Base-by-base conservation (phyloP, 805 yeast species). In the Zygoascus biomembranicola region DNA sequence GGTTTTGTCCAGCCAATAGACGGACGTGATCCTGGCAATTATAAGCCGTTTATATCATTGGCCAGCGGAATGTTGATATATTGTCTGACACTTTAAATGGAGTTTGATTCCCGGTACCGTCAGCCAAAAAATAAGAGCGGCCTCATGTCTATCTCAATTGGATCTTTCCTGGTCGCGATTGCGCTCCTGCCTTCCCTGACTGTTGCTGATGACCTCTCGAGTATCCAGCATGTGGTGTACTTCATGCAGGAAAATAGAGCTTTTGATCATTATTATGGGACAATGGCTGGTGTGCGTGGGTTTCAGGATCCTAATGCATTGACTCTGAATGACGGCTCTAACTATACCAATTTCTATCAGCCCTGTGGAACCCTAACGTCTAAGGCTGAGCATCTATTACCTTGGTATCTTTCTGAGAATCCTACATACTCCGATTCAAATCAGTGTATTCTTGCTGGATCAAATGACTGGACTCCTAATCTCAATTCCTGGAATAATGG, bases 401-500 rank as follows among this genome's bases (percentile, higher is more conserved):
- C 66, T 10, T 63, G 47, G 46, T 57, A 61, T 50, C 32, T 61
- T 39, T 52, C 53, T 14, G 59, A 51, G 31, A 50, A 62, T 54
- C 37, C 55, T 5, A 26, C 51, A 28, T 62, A 59, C 53, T 45
- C 52, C 19, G 58, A 55, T 28, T 50, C 59, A 19, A 58, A 51
- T 50, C 65, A 63, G 52, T 63, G 65, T 53, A 50, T 54, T 18
- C 14, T 43, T 18, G 63, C 54, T 32, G 66, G 65, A 11, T 61
- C 64, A 37, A 63, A 63, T 48, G 63, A 56, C 53, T 62, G 65
- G 65, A 52, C 56, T 39, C 52, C 55, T 19, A 62, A 62, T 55
- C 64, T 59, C 51, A 49, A 53, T 28, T 59, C 64, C 19, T 61
- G 64, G 64, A 57, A 61, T 45, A 43, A 52, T 23, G 66, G 65